Percentiles rank a stretch among this genome's conserved stretches.
Conservation (phyloP, 306 rosid genomes). For the Bauhinia variegata region DNA sequence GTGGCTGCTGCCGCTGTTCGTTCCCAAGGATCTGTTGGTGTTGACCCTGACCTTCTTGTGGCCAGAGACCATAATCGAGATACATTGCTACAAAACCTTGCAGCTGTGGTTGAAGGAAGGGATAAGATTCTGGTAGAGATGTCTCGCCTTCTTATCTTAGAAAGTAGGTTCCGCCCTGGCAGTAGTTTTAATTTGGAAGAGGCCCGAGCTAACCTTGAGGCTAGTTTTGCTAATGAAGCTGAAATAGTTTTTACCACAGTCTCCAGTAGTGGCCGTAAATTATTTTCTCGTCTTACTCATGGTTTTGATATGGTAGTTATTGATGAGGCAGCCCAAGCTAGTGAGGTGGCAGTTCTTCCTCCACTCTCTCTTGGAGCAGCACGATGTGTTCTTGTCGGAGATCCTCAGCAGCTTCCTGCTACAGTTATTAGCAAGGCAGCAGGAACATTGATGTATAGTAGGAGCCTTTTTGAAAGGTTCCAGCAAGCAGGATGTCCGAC, state of each 20-base stretch:
- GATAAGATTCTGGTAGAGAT: constrained; percentile 90
- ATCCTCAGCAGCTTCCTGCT: constrained; percentile 99
- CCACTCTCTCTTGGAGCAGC: constrained; percentile 99
- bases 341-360: constrained; percentile 95
- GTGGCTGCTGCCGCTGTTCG: constrained; percentile 87
- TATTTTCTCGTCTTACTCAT: constrained; percentile 95
- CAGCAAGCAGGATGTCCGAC: constrained; percentile 97
- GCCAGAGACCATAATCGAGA: constrained; percentile 92
- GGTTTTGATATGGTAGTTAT: constrained; percentile 99
- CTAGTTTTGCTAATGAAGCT: constrained; percentile 98
- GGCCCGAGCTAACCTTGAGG: constrained; percentile 95
- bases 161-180: constrained; percentile 82
- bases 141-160: constrained; percentile 88
- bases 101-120: constrained; percentile 91
- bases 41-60: constrained; percentile 89
- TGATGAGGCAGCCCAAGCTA: constrained; percentile 99
- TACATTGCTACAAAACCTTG: constrained; percentile 82
- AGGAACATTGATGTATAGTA: constrained; percentile 91
- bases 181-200: constrained; percentile 89
- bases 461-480: constrained; percentile 97
- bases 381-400: constrained; percentile 98
- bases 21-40: constrained; percentile 97
- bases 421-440: constrained; percentile 99
- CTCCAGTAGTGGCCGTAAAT: constrained; percentile 96
- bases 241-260: constrained; percentile 97